Percentiles rank a stretch among this genome's conserved stretches.
These are phyloP conservation scores for Phlebopus sp. DNA, from an alignment of 1,284 basidiomycete genomes.

Conservation along the genomic window DNA sequence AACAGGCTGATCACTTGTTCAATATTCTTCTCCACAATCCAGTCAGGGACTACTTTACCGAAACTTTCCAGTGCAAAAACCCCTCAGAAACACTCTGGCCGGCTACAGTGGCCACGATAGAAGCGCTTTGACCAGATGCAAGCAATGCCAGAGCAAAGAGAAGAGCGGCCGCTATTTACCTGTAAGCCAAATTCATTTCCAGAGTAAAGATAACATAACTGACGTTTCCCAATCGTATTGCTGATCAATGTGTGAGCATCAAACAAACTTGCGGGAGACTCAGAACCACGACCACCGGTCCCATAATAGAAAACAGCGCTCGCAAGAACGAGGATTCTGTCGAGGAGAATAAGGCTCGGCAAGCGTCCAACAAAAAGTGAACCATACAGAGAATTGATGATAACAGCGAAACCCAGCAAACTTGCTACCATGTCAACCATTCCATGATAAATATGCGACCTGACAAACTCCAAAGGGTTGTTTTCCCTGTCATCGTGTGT, in stretches of 20 bases:
- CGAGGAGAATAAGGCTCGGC: background rate
- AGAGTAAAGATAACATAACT: conserved; percentile 20
- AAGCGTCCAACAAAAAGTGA: conserved; percentile 2
- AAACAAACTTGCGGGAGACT: conserved; percentile 71
- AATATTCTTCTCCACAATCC: conserved; percentile 2
- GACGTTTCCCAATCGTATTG: conserved; percentile 64
- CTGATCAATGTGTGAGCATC: conserved; percentile 78
- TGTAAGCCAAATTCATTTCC: conserved; percentile 18
- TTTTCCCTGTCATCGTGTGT: conserved; percentile 60
- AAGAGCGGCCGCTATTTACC: conserved; percentile 60
- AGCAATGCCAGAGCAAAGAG: conserved; percentile 87
- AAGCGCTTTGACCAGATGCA: conserved; percentile 88
- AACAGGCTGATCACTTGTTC: conserved; percentile 54
- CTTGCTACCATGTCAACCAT: conserved; percentile 64
- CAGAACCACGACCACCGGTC: conserved; percentile 24
- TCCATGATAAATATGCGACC: conserved; percentile 76
- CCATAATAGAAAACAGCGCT: conserved; percentile 75
- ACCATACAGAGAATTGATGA: conserved; percentile 79
- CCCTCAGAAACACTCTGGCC: conserved; percentile 94
- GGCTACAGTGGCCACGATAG: conserved; percentile 89
- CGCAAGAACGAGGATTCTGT: conserved; percentile 68
- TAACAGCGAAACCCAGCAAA: conserved; percentile 79
- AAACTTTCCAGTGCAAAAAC: conserved; percentile 87
- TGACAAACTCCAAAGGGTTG: conserved; percentile 66
- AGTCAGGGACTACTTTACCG: conserved; percentile 48